Evolutionary conservation across 352 stramenopile genomes (phyloP).

Genomic region (Pythium brachiatum): DNA sequence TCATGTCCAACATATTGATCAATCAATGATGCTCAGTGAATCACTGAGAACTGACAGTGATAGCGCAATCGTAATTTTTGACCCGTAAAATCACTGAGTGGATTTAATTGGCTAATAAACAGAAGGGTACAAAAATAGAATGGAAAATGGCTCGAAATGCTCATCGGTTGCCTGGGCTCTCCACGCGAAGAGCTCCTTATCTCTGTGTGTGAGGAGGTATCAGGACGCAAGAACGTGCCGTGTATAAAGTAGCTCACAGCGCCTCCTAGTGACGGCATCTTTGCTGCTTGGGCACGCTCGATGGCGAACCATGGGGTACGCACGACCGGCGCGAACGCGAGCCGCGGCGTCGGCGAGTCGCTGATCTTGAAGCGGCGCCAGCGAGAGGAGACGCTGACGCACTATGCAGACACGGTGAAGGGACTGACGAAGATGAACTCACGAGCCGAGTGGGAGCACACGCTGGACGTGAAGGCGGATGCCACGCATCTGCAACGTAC

Average conservation of each 20-base stretch:
- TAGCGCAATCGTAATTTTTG: background rate
- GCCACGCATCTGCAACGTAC: constrained; percentile 43
- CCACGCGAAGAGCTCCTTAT: background rate
- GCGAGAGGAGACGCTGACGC: constrained; percentile 61
- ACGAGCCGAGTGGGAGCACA: constrained; percentile 72
- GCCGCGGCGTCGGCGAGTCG: constrained; percentile 61
- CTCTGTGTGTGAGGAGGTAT: background rate
- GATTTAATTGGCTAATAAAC: constrained; percentile 4
- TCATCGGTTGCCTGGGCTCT: background rate
- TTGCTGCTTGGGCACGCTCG: background rate
- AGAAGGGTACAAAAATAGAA: constrained; percentile 19
- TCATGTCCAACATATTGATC: background rate
- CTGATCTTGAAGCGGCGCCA: constrained; percentile 72
- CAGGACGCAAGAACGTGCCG: background rate
- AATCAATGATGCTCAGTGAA: too few relatives aligned
- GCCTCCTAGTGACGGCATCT: background rate
- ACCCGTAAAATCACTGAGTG: too few relatives aligned
- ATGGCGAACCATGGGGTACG: constrained; percentile 14
- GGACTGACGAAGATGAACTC: constrained; percentile 46
- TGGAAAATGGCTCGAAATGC: background rate
- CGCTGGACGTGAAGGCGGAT: constrained; percentile 52
- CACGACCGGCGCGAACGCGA: constrained; percentile 12
- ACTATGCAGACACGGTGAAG: constrained; percentile 51
- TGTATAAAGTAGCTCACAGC: background rate
- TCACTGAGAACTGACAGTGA: background rate